Evolutionary conservation across 331 rosid genomes (phyloP), one percentile per base, ranked within the genome.

Genomic region (Ulmus americana): DNA sequence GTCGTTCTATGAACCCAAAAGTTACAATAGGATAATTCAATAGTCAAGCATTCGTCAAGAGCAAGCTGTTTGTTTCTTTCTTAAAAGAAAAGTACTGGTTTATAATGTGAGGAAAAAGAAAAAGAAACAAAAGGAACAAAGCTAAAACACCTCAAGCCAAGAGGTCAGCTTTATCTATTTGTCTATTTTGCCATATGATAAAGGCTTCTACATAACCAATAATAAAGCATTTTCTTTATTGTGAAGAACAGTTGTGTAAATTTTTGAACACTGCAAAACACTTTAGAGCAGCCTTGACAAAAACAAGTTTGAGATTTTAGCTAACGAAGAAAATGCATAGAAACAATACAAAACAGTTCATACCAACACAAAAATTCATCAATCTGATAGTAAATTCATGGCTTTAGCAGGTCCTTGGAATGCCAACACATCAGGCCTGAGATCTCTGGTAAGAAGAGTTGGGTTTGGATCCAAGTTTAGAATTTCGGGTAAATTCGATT

Each of bases 401-500:
- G 35, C 70, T 45, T 56, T 59, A 52, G 71, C 48, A 62, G 64
- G 49, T 69, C 76, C 77, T 54, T 38, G 70, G 66, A 64, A 47
- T 10, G 55, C 59, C 44, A 77, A 63, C 20, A 42, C 20, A 10
- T 64, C 60, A 45, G 79, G 63, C 64, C 61, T 73, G 45, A 71
- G 72, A 63, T 76, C 75, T 68, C 65, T 74, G 67, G 67, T 74
- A 68, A 77, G 67, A 8, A 83, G 61, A 49, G 64, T 48, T 55
- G 73, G 53, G 61, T 72, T 73, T 64, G 58, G 38, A 4, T 74
- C 55, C 60, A 51, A 66, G 39, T 7, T 42, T 28, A 68, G 57
- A 47, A 76, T 74, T 55, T 74, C 73, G 50, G 74, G 67, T 45
- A 76, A 65, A 51, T 79, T 73, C 50, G 28, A 51, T 38, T 70